A percentile compares a stretch with the other conserved stretches of the same genome.
Conservation (phyloP, 2,329 filamentous ascomycete genomes). For the Nigrospora sphaerica region DNA sequence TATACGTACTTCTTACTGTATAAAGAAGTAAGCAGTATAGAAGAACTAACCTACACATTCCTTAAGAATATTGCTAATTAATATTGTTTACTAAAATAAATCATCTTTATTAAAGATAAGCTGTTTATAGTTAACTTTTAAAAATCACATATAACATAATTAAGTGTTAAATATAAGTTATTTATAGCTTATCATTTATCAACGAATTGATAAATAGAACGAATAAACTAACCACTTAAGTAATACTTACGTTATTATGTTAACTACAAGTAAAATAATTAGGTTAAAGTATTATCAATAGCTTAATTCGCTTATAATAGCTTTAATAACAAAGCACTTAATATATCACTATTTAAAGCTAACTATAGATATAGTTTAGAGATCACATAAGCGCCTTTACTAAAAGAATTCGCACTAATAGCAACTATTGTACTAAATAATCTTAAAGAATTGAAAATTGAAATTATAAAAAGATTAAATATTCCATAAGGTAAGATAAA, state of each 20-base stretch:
- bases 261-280: constrained; percentile 5
- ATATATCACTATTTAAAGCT: neutral
- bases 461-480: neutral
- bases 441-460: neutral
- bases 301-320: constrained; percentile 6
- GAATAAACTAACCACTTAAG: constrained; percentile 4
- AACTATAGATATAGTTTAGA: neutral
- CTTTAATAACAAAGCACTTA: constrained; percentile 1
- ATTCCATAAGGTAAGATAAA: neutral
- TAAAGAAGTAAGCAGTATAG: neutral
- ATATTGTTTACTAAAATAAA: neutral
- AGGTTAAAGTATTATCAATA: constrained; percentile 4
- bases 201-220: constrained; percentile 4
- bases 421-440: neutral
- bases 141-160: neutral
- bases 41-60: neutral
- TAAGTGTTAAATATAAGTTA: neutral
- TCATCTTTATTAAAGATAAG: constrained; percentile 1
- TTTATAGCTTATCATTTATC: constrained; percentile 3
- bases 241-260: constrained; percentile 5
- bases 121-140: constrained; percentile 1
- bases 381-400: neutral
- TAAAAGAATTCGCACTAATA: neutral
- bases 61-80: neutral
- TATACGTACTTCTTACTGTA: neutral